Percentiles rank a stretch among this genome's conserved stretches.
These are phyloP conservation scores for Candida taoyuanica DNA, from an alignment of 805 yeast species.

Conservation along the genomic window DNA sequence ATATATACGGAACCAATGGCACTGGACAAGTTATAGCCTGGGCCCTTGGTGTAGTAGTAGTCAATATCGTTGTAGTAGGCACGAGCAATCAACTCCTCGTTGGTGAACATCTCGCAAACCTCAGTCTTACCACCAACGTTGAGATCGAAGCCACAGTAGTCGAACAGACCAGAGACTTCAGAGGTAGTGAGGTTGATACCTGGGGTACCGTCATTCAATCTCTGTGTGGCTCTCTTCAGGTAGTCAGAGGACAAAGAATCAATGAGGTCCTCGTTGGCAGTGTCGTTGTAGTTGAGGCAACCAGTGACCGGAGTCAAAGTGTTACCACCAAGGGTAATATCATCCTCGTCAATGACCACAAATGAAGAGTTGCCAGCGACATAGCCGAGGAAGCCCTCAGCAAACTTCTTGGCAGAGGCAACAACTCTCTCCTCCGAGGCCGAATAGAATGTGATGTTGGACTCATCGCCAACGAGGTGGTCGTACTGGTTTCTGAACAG, in stretches of 20 bases:
- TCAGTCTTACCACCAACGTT: conserved; percentile 36
- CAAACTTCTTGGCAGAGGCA: conserved; percentile 51
- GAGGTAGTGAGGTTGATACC: conserved; percentile 35
- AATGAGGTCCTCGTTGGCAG: conserved; percentile 27
- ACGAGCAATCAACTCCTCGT: conserved; percentile 42
- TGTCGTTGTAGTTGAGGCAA: conserved; percentile 36
- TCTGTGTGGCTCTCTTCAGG: conserved; percentile 24
- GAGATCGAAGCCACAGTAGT: conserved; percentile 47
- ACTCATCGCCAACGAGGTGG: conserved; percentile 30
- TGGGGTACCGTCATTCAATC: conserved; percentile 34
- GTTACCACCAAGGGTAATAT: conserved; percentile 47
- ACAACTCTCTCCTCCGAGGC: conserved; percentile 52
- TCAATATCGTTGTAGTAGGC: conserved; percentile 39
- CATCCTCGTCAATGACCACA: conserved; percentile 41
- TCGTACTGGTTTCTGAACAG: conserved; percentile 45
- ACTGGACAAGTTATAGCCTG: conserved; percentile 37
- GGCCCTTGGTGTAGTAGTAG: conserved; percentile 45
- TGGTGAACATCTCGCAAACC: conserved; percentile 38
- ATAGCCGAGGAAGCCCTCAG: conserved; percentile 46
- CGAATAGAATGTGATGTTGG: conserved; percentile 46
- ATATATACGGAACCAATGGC: conserved; percentile 42
- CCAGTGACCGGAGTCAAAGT: conserved; percentile 48
- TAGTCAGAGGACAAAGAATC: conserved; percentile 24
- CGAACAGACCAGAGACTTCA: conserved; percentile 39
- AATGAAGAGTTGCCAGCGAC: conserved; percentile 38